A percentile compares a stretch with the other conserved stretches of the same genome.
phyloP scores from a whole-genome alignment of 2,329 filamentous ascomycete species.

The Alternaria sp. region DNA sequence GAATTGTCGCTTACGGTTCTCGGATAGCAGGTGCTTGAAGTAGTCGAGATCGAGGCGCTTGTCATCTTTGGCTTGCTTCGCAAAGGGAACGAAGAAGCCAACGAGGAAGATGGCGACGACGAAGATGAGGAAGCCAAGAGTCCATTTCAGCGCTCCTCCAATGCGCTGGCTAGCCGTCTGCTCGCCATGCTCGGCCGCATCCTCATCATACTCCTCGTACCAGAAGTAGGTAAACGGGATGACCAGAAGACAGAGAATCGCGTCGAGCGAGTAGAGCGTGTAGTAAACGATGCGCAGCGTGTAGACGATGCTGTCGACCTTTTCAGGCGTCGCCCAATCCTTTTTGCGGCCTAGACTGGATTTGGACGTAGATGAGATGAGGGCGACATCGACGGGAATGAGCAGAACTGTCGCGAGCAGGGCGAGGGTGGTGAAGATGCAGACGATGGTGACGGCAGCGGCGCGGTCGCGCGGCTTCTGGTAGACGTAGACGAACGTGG shows the following conservation, averaged over 20 bases:
- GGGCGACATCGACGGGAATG: constrained; percentile 92
- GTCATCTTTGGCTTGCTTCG: constrained; percentile 68
- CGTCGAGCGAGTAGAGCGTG: constrained; percentile 88
- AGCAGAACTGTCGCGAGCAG: constrained; percentile 92
- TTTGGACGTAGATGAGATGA: constrained; percentile 87
- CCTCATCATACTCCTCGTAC: constrained; percentile 97
- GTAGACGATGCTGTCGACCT: constrained; percentile 78
- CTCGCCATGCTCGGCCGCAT: constrained; percentile 80
- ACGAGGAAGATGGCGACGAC: constrained; percentile 86
- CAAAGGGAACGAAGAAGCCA: constrained; percentile 91
- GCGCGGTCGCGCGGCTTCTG: constrained; percentile 89
- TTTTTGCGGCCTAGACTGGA: constrained; percentile 83
- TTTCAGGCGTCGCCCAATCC: constrained; percentile 89
- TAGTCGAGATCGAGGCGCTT: constrained; percentile 85
- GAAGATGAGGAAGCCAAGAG: constrained; percentile 81
- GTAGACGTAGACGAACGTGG: constrained; percentile 90
- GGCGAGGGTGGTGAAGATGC: constrained; percentile 85
- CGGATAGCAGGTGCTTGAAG: constrained; percentile 83
- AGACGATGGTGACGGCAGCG: constrained; percentile 80
- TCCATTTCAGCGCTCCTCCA: constrained; percentile 90
- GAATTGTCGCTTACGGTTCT: constrained; percentile 70
- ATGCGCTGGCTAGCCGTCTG: constrained; percentile 76
- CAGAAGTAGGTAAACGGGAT: constrained; percentile 98
- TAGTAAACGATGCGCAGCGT: constrained; percentile 93
- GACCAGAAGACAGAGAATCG: constrained; percentile 84